phyloP scores from a whole-genome alignment of 192 early-diverging fungal genomes.

The Umbelopsis sp. region DNA sequence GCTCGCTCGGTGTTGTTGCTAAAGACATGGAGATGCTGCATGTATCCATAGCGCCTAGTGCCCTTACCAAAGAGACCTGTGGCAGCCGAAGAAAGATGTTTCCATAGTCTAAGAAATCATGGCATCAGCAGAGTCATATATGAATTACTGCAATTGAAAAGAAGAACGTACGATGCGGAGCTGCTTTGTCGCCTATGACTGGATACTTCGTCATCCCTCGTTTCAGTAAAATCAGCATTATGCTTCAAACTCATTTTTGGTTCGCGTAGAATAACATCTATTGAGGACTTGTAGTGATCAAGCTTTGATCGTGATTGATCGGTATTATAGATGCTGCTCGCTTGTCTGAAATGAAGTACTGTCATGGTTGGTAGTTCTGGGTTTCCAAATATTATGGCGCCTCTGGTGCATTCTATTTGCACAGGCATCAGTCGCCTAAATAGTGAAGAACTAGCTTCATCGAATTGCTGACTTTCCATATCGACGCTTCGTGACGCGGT shows the following conservation, averaged over 20 bases:
- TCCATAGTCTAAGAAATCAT: background rate
- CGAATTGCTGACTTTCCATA: constrained; percentile 35
- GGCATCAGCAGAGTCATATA: background rate
- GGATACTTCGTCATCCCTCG: constrained; percentile 14
- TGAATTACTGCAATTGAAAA: too few relatives aligned
- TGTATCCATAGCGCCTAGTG: constrained; percentile 24
- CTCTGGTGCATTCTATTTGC: constrained; percentile 62
- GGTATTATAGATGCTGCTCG: constrained; percentile 60
- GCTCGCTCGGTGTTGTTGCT: background rate
- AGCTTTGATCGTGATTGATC: constrained; percentile 53
- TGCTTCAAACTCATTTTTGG: constrained; percentile 55
- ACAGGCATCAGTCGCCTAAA: constrained; percentile 68
- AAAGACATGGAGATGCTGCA: constrained; percentile 28
- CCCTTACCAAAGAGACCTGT: constrained; percentile 6
- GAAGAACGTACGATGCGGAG: constrained; percentile 2
- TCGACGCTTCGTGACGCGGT: constrained; percentile 28
- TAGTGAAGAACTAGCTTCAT: constrained; percentile 42
- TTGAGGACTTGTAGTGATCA: constrained; percentile 62
- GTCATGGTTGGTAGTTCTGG: constrained; percentile 64
- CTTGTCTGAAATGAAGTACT: constrained; percentile 58
- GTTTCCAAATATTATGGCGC: constrained; percentile 75
- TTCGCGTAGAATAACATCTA: constrained; percentile 54
- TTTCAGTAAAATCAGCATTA: constrained; percentile 66
- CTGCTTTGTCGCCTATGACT: background rate
- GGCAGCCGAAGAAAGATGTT: background rate